Conservation (phyloP, 75 land plant genomes). For the Cupressus sempervirens region DNA sequence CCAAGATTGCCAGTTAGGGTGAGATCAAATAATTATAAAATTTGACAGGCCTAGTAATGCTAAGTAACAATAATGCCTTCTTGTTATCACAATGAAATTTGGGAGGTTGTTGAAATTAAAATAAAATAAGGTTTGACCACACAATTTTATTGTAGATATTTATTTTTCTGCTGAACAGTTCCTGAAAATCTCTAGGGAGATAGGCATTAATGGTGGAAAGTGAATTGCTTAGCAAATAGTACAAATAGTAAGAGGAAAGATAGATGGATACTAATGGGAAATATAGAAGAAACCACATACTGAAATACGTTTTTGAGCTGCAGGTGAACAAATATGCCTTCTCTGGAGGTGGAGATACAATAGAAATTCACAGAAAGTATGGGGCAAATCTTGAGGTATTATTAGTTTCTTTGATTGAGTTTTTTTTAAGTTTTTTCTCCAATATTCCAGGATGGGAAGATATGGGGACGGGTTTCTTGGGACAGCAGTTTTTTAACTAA, state of each 20-base stretch:
- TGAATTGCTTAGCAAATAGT: neutral
- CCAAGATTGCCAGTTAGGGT: neutral
- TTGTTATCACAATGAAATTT: neutral
- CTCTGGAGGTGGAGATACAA: constrained; percentile 88
- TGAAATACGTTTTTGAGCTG: neutral
- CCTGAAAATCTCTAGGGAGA: neutral
- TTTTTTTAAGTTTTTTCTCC: neutral
- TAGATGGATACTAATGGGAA: neutral
- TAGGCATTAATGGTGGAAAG: neutral
- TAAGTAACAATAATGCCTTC: neutral
- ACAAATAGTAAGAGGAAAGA: neutral
- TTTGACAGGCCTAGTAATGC: neutral
- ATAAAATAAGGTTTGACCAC: neutral
- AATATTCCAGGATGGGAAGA: no score
- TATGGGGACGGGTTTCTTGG: no score
- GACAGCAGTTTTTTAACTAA: no score
- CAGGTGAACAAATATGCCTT: constrained; percentile 88
- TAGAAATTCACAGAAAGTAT: constrained; percentile 65
- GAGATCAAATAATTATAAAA: neutral
- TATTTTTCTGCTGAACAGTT: neutral
- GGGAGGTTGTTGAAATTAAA: neutral
- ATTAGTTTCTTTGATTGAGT: constrained; percentile 5
- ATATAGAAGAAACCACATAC: neutral
- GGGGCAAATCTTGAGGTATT: constrained; percentile 94
- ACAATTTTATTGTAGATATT: neutral